A percentile compares a stretch with the other conserved stretches of the same genome.
These are phyloP conservation scores for Mimosa pudica DNA, from an alignment of 306 rosid species.

Conservation along the genomic window DNA sequence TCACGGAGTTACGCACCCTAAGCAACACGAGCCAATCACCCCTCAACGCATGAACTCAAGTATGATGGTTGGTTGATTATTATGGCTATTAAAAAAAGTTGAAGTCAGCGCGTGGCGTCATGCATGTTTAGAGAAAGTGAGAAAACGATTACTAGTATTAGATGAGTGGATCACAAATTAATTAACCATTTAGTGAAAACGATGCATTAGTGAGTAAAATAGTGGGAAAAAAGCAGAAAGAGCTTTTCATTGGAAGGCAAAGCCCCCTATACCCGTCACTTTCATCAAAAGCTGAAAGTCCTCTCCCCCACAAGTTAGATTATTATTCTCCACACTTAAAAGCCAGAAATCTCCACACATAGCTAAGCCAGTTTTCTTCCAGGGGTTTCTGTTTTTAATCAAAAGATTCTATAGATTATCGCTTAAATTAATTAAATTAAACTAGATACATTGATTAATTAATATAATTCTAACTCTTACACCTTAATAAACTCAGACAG, in stretches of 20 bases:
- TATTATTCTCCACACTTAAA: conserved; percentile 55
- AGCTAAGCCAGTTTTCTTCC: conserved; percentile 59
- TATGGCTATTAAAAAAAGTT: background rate
- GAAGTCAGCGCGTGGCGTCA: conserved; percentile 20
- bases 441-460: conserved; percentile 26
- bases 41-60: conserved; percentile 24
- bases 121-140: conserved; percentile 8
- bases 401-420: conserved; percentile 38
- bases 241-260: conserved; percentile 50
- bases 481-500: background rate
- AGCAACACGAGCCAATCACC: conserved; percentile 32
- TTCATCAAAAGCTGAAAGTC: conserved; percentile 48
- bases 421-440: conserved; percentile 28
- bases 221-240: conserved; percentile 21
- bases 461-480: background rate
- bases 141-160: conserved; percentile 19
- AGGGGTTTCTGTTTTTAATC: conserved; percentile 39
- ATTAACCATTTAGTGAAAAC: conserved; percentile 43
- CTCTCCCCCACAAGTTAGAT: conserved; percentile 41
- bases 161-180: conserved; percentile 19
- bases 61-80: conserved; percentile 31
- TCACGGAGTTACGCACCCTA: conserved; percentile 39
- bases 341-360: conserved; percentile 73
- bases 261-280: conserved; percentile 49
- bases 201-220: conserved; percentile 24